Conservation (phyloP, 2,329 filamentous ascomycete species). For the Torrubiellomyces zombiae region DNA sequence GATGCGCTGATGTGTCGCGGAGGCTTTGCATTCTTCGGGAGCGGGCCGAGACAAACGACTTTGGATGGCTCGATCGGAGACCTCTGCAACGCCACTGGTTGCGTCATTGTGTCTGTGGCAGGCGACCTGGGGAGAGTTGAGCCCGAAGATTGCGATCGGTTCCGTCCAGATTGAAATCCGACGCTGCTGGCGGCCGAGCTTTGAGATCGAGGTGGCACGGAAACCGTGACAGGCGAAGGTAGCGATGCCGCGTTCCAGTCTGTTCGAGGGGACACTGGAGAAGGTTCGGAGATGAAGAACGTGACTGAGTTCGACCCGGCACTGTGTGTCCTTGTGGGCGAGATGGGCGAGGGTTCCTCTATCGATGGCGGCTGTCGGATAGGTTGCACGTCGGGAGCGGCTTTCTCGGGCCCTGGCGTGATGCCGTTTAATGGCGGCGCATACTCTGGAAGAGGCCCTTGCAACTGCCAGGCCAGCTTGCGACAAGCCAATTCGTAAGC, state of each 20-base stretch:
- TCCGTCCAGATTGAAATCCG: too few relatives aligned
- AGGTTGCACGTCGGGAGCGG: constrained; percentile 6
- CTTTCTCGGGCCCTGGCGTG: constrained; percentile 14
- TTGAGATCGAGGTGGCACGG: constrained; percentile 10
- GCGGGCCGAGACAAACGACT: constrained; percentile 36
- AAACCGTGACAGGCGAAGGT: constrained; percentile 24
- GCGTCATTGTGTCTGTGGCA: constrained; percentile 1
- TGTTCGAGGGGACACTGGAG: constrained; percentile 29
- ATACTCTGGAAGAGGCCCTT: constrained; percentile 32
- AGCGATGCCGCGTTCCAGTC: constrained; percentile 24
- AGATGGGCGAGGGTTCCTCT: constrained; percentile 5
- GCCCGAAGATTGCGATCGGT: too few relatives aligned
- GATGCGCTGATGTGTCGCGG: constrained; percentile 7
- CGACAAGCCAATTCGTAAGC: constrained; percentile 33
- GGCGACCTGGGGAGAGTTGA: constrained; percentile 1
- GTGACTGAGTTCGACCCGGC: constrained; percentile 15
- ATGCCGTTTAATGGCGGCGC: constrained; percentile 19
- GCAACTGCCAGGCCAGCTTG: constrained; percentile 34
- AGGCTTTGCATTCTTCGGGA: constrained; percentile 29
- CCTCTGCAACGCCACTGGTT: constrained; percentile 20
- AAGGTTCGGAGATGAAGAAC: constrained; percentile 25
- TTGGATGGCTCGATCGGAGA: constrained; percentile 34
- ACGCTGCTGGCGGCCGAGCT: constrained; percentile 7
- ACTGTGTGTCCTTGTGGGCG: constrained; percentile 7
- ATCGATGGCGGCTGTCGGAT: constrained; percentile 5